phyloP scores from a whole-genome alignment of 1,139 yeast genomes.

The Saccharomyces hybrid region DNA sequence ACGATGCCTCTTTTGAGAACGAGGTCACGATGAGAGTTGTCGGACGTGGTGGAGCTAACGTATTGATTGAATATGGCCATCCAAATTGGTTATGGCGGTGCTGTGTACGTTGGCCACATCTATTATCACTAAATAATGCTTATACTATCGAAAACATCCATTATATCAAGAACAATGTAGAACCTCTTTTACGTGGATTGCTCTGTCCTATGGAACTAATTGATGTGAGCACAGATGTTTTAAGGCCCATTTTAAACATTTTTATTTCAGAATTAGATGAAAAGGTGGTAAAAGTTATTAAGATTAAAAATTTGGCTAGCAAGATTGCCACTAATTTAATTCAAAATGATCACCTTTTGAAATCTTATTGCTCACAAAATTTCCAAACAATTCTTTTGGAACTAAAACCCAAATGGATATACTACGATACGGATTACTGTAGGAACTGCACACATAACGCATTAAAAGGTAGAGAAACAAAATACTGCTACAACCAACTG shows the following conservation, averaged over 20 bases:
- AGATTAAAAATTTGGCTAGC: constrained; percentile 16
- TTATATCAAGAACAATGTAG: constrained; percentile 12
- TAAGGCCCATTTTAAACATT: constrained; percentile 3
- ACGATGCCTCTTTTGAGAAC: not conserved
- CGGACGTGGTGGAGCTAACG: constrained; percentile 24
- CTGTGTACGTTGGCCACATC: constrained; percentile 15
- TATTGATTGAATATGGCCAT: constrained; percentile 14
- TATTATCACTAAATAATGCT: constrained; percentile 17
- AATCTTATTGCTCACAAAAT: constrained; percentile 9
- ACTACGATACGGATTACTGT: constrained; percentile 17
- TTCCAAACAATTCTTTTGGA: constrained; percentile 17
- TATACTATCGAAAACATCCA: constrained; percentile 16
- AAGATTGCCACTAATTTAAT: not conserved
- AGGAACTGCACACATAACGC: constrained; percentile 28
- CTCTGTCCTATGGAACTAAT: constrained; percentile 17
- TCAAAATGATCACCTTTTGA: constrained; percentile 24
- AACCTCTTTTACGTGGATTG: constrained; percentile 12
- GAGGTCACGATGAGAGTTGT: constrained; percentile 11
- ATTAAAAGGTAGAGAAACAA: constrained; percentile 15
- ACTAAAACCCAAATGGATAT: constrained; percentile 30
- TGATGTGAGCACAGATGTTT: constrained; percentile 3
- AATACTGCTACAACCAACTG: constrained; percentile 20
- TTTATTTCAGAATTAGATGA: constrained; percentile 9
- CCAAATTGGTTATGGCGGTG: constrained; percentile 17
- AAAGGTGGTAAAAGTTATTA: constrained; percentile 10